Evolutionary conservation across 1,284 basidiomycete genomes (phyloP).

Genomic region (Coniophora puteana): DNA sequence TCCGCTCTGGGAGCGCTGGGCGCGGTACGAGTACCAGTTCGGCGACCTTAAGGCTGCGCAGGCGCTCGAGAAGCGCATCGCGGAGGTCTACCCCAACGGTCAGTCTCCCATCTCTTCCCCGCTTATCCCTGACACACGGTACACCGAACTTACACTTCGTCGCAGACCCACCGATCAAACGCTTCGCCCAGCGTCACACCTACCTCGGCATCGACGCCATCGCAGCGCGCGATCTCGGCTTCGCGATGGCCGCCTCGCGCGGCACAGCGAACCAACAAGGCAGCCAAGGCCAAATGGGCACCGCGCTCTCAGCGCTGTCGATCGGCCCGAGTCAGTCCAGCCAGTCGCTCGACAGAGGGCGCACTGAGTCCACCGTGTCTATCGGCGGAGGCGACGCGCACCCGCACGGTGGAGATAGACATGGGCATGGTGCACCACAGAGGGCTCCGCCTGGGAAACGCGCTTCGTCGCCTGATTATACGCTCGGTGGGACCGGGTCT

Average conservation of each 20-base stretch:
- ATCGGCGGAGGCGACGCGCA: slow-evolving; percentile 31
- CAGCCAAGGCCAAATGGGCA: neutral
- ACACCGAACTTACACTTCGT: neutral
- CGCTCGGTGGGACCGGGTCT: no score
- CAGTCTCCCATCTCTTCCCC: no score
- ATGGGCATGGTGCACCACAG: slow-evolving; percentile 7
- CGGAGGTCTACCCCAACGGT: slow-evolving; percentile 87
- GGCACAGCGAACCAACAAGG: no score
- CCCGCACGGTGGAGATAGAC: slow-evolving; percentile 9
- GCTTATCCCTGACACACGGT: neutral
- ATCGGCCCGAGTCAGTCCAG: no score
- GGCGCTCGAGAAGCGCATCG: slow-evolving; percentile 86
- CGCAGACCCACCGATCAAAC: slow-evolving; percentile 84
- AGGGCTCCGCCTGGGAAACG: slow-evolving; percentile 20
- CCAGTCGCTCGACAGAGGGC: slow-evolving; percentile 33
- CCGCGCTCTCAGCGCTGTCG: neutral
- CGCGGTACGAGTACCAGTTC: slow-evolving; percentile 92
- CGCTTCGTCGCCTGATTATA: slow-evolving; percentile 31
- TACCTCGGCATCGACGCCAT: slow-evolving; percentile 89
- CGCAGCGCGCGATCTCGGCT: slow-evolving; percentile 84
- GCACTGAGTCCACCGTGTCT: slow-evolving; percentile 47
- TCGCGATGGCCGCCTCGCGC: slow-evolving; percentile 44
- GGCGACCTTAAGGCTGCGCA: slow-evolving; percentile 88
- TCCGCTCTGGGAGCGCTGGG: slow-evolving; percentile 94
- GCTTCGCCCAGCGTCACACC: slow-evolving; percentile 88